These are phyloP conservation scores for Crassisporium funariophilum DNA, from an alignment of 768 basidiomycete genomes.

Conservation along the genomic window DNA sequence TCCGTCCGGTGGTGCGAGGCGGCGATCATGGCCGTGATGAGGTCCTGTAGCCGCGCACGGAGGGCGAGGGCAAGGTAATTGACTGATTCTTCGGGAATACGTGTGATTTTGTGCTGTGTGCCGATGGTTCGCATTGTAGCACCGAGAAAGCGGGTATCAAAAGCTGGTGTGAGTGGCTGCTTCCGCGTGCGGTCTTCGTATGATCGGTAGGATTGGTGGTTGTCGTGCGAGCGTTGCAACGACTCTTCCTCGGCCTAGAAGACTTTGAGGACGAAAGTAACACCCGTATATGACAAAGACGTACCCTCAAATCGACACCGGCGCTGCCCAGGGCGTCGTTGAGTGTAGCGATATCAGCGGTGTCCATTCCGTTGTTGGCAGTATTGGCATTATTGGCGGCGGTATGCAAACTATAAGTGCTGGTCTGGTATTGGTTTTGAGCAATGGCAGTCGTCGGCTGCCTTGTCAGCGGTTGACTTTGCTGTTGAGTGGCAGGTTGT, in stretches of 20 bases:
- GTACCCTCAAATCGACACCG: slow-evolving; percentile 81
- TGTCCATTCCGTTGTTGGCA: slow-evolving; percentile 48
- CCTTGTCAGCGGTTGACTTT: slow-evolving; percentile 22
- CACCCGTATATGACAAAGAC: slow-evolving; percentile 24
- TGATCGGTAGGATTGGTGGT: slow-evolving; percentile 61
- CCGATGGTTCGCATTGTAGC: slow-evolving; percentile 70
- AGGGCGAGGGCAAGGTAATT: slow-evolving; percentile 81
- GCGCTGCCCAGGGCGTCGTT: slow-evolving; percentile 87
- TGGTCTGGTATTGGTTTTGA: slow-evolving; percentile 24
- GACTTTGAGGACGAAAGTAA: background rate
- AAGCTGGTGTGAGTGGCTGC: slow-evolving; percentile 68
- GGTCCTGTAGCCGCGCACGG: slow-evolving; percentile 70
- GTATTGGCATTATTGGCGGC: slow-evolving; percentile 24
- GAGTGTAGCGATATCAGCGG: slow-evolving; percentile 72
- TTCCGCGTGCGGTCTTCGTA: slow-evolving; percentile 81
- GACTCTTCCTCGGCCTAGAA: slow-evolving; percentile 83
- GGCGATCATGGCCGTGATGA: slow-evolving; percentile 66
- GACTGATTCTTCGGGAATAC: slow-evolving; percentile 68
- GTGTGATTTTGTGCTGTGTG: slow-evolving; percentile 66
- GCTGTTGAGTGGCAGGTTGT: slow-evolving; percentile 21
- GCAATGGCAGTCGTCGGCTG: no score
- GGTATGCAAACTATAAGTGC: slow-evolving; percentile 23
- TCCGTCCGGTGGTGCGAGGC: slow-evolving; percentile 72
- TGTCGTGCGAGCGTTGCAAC: slow-evolving; percentile 65
- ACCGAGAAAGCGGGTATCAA: slow-evolving; percentile 67